Evolutionary conservation across 768 basidiomycete genomes (phyloP), one percentile per base, ranked within the genome.

Genomic region (Sarcodon sp.): DNA sequence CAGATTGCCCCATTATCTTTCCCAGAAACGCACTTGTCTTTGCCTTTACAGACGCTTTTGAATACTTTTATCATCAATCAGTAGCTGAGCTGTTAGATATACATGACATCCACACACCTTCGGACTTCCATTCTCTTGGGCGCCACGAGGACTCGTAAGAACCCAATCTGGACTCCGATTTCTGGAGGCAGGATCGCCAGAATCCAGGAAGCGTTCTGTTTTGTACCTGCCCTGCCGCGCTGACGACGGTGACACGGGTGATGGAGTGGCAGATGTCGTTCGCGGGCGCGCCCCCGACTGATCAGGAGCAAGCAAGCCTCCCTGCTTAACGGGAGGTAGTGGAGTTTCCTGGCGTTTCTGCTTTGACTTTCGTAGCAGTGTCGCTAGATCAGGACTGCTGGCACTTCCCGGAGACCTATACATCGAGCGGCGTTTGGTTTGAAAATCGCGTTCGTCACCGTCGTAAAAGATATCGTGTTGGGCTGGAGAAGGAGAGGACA

Each of bases 351-450:
- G 55, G 48, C 64, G 59, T 13, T 27, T 15, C 39, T 41, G 84
- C 64, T 82, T 88, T 12, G 87, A 83, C 65, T 91, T 92, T 52
- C 83, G 74, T 47, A 92, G 63, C 47, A 96, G 71, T 8, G 88
- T 91, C 4, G 88, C 88, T 16, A 96, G 71, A 64, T 97, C 92
- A 27, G 92, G 93, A 59, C 85, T 90, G 56, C 86, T 88, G 33
- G 90, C 85, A 7, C 89, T 93, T 38, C 90, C 92, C 9, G 86
- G 74, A 15, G 87, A 83, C 49, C 92, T 74, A 61, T 91, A 92
- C 68, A 96, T 77, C 53, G 85, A 87, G 45, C 88, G 76, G 41
- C 88, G 76, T 61, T 86, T 86, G 7, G 76, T 77, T 57, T 83
- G 79, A 57, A 77, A 72, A 55, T 83, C 83, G 8, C 63, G 56